Evolutionary conservation across 139 green algal genomes (phyloP).

Genomic region (Chlorella vulgaris): DNA sequence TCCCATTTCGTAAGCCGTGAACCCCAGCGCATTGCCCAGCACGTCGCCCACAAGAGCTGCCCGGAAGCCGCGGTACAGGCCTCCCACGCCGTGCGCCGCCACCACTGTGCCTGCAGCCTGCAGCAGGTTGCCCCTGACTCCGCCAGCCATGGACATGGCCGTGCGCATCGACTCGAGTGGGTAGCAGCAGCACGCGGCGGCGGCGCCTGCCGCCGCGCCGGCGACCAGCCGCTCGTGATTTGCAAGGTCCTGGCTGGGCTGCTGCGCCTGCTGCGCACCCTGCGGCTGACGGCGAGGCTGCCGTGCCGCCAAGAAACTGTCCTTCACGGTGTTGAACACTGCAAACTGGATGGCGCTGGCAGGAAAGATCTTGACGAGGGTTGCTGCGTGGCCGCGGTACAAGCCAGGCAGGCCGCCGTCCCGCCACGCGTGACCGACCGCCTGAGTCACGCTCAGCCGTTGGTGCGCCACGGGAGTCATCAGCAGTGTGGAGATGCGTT

Average conservation of each 20-base stretch:
- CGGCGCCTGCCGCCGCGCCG: conserved; percentile 33
- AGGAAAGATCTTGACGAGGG: conserved; percentile 31
- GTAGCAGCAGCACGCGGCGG: conserved; percentile 12
- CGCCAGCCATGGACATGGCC: conserved; percentile 31
- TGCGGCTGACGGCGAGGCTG: neutral
- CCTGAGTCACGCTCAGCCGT: neutral
- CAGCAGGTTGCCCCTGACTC: conserved; percentile 29
- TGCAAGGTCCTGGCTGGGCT: conserved; percentile 13
- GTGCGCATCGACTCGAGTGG: conserved; percentile 33
- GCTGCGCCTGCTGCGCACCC: neutral
- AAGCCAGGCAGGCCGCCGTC: conserved; percentile 14
- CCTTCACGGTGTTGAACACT: conserved; percentile 30
- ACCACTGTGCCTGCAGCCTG: conserved; percentile 7
- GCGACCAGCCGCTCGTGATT: conserved; percentile 29
- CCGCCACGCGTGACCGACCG: neutral
- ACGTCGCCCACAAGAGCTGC: conserved; percentile 32
- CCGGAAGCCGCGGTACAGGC: conserved; percentile 33
- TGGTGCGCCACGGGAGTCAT: conserved; percentile 19
- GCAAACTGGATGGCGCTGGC: conserved; percentile 41
- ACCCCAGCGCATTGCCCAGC: conserved; percentile 32
- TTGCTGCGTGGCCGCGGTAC: conserved; percentile 37
- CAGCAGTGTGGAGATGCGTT: conserved; percentile 36
- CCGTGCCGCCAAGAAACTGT: conserved; percentile 10
- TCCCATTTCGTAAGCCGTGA: conserved; percentile 18
- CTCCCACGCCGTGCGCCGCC: conserved; percentile 3